Base-by-base conservation (phyloP, 345 rosid species). In the Aquilaria sinensis region DNA sequence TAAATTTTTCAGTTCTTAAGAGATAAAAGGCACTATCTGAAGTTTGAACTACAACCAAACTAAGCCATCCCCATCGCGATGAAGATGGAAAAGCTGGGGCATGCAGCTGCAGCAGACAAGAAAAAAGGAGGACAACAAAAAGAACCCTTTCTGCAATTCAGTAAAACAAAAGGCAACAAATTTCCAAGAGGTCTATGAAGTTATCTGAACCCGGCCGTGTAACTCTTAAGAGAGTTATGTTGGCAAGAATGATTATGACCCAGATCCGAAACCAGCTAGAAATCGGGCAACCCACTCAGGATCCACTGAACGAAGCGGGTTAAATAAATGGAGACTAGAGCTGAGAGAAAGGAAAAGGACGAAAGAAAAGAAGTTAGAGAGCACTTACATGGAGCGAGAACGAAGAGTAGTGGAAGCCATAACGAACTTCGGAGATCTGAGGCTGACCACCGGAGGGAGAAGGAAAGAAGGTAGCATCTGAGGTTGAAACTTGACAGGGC, bases 371-470 rank as follows among this genome's bases (percentile, higher is more conserved):
- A 57, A 53, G 10, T 16, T 29, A 23, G 23, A 60, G 49, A 54
- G 54, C 9, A 74, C 84, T 53, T 13, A 88, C 96, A 75, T 85
- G 63, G 88, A 43, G 47, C 80, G 74, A 51, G 94, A 76, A 63
- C 80, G 81, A 58, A 88, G 80, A 23, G 23, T 23, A 14, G 94
- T 82, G 10, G 96, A 88, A 56, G 95, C 88, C 79, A 90, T 83
- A 34, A 67, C 69, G 61, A 88, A 72, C 78, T 77, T 82, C n/a
- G 96, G 85, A 83, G 96, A 92, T 81, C 98, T 83, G 80, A 67
- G 57, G 47, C 81, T 50, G 75, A 81, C 77, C 81, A 76, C 59
- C 56, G 85, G 76, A 46, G 96, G 90, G 49, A 77, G 81, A 57
- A 83, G 63, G 64, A 83, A 85, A 69, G 86, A 74, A 51, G 86